A percentile compares a stretch with the other conserved stretches of the same genome.
Conservation (phyloP, 208 protist genomes). For the Strigomonas culicis region DNA sequence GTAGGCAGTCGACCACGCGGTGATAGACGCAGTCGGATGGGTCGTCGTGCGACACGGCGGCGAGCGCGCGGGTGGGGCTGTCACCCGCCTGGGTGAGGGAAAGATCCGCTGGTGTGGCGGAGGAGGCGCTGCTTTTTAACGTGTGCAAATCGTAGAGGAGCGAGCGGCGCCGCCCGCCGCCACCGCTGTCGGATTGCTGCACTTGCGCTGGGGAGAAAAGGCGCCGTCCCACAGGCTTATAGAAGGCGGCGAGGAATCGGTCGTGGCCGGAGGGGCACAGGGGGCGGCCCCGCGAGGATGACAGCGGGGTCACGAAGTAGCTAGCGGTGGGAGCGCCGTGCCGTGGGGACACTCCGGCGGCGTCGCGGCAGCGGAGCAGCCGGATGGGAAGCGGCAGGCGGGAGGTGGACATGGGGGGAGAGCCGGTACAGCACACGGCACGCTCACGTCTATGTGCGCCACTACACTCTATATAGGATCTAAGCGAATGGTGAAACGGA, state of each 20-base stretch:
- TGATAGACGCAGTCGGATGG: conserved; percentile 50
- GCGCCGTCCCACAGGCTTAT: background rate
- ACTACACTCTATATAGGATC: background rate
- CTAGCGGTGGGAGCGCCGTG: background rate
- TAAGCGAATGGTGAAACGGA: background rate
- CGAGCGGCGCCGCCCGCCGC: too few species aligned
- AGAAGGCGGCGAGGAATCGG: background rate
- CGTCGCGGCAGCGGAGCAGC: background rate
- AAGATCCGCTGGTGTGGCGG: background rate
- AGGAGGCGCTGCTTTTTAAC: background rate
- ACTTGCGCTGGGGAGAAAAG: conserved; percentile 1
- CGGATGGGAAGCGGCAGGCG: background rate
- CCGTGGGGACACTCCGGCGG: too few species aligned
- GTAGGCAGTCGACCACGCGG: conserved; percentile 35
- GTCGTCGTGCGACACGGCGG: conserved; percentile 18
- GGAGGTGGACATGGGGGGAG: too few species aligned
- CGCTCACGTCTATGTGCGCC: too few species aligned
- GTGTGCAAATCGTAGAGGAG: background rate
- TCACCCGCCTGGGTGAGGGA: background rate
- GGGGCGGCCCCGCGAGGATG: too few species aligned
- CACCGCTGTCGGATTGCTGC: too few species aligned
- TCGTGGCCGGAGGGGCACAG: background rate
- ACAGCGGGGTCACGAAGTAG: background rate
- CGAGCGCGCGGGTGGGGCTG: background rate
- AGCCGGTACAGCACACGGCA: too few species aligned